Base-by-base conservation (phyloP, 2,329 filamentous ascomycete species). In the Curvularia eragrostidis region DNA sequence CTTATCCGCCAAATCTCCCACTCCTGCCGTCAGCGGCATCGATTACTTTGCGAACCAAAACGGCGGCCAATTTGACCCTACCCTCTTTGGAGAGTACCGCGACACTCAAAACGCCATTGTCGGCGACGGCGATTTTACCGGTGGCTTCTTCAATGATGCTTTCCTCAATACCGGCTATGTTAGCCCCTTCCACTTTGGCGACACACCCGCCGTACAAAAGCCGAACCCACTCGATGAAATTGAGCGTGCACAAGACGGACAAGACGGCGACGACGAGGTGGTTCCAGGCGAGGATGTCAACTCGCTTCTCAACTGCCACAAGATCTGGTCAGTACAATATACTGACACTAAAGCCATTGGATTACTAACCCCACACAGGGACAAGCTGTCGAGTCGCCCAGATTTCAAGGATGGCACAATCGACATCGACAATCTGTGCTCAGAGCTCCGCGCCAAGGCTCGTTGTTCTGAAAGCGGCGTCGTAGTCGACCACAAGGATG, bases 391-490 rank as follows among this genome's bases (percentile, higher is more conserved):
- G 80, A 87, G 85, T 34, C 96, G 93, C 76, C 89, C 92, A 59
- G 93, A 90, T 75, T 95, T 96, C 67, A 90, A 93, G 73, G 91
- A 87, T 56, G 93, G 93, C 67, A 93, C 96, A 67, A 92, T 98
- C 64, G 95, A 99, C 66, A 89, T 99, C 48, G 95, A 99, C 73
- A 88, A 89, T 32, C 85, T 99, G 23, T 99, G 95, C 80, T 90
- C 90, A 4, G 93, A 99, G 74, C 86, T 99, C 13, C 91, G 94
- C 64, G 91, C 93, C 75, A 99, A 99, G 81, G 95, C 95, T 56
- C 95, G 94, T 74, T 99, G 95, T 77, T 96, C 93, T 0, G 91
- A 96, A 66, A 89, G 85, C 18, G 94, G 95, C 15, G 91, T 96
- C 12, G 91, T 97, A 18, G 91, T 99, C 23, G 89, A 93, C 61